Conservation (phyloP, 2,329 filamentous ascomycete species). For the Aspergillus ustus region DNA sequence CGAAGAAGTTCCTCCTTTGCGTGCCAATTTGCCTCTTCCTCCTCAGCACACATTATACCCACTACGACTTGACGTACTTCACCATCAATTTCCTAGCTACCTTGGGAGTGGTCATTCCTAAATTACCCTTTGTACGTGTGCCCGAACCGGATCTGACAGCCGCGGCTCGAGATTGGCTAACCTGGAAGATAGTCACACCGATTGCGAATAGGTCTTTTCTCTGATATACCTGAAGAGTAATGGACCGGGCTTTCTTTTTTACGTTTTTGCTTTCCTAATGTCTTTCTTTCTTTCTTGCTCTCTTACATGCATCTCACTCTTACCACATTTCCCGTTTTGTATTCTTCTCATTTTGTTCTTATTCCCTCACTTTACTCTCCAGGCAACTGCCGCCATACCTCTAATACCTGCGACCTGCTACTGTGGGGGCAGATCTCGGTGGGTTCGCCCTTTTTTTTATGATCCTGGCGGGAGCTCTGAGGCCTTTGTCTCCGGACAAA, state of each 20-base stretch:
- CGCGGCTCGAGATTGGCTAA: constrained; percentile 29
- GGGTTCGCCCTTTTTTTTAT: background rate
- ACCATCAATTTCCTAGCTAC: constrained; percentile 95
- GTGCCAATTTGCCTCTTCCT: constrained; percentile 95
- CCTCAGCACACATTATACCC: constrained; percentile 97
- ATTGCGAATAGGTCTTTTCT: constrained; percentile 76
- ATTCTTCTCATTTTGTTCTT: constrained; percentile 9
- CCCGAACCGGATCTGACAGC: background rate
- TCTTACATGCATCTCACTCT: constrained; percentile 4
- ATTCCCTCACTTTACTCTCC: constrained; percentile 12
- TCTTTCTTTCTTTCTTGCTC: constrained; percentile 6
- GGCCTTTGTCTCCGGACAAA: background rate
- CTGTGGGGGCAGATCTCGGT: constrained; percentile 7
- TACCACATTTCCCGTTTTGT: constrained; percentile 22
- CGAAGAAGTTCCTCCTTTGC: constrained; percentile 96
- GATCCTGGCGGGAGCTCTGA: background rate
- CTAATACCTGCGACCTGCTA: constrained; percentile 20
- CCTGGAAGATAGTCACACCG: constrained; percentile 69
- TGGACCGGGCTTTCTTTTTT: constrained; percentile 26
- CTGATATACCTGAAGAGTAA: constrained; percentile 67
- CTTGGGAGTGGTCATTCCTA: constrained; percentile 90
- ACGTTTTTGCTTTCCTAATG: constrained; percentile 11
- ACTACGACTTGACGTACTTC: constrained; percentile 97
- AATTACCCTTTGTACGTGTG: constrained; percentile 84
- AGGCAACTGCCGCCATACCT: constrained; percentile 18